Evolutionary conservation across 148 eudicot genomes (phyloP).

Genomic region (Persicaria maculosa): DNA sequence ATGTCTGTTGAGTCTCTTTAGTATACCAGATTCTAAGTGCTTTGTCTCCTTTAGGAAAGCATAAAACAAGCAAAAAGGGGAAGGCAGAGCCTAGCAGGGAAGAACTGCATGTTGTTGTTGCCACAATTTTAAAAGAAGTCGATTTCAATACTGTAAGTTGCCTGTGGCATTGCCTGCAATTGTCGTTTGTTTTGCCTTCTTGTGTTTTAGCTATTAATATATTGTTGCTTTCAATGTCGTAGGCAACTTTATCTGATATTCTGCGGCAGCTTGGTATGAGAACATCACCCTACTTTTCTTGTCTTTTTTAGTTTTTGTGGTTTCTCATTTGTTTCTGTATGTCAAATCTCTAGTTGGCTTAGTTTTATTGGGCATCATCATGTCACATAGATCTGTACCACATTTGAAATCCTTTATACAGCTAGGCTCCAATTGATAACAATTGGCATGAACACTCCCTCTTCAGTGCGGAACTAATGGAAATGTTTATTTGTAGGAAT

Average conservation of each 20-base stretch:
- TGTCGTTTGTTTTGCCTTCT: slow-evolving; percentile 3
- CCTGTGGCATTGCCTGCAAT: not conserved
- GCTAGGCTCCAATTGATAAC: not conserved
- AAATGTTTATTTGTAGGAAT: too few species aligned
- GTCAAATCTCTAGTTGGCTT: not conserved
- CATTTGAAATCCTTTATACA: not conserved
- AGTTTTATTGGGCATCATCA: not conserved
- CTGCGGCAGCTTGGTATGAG: slow-evolving; percentile 70
- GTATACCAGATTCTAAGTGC: not conserved
- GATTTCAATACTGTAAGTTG: slow-evolving; percentile 80
- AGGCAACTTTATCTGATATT: slow-evolving; percentile 93
- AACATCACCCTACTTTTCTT: not conserved
- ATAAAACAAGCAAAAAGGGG: slow-evolving; percentile 47
- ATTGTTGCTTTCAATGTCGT: slow-evolving; percentile 21
- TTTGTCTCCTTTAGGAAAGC: slow-evolving; percentile 34
- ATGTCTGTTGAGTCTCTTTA: not conserved
- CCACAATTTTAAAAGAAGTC: slow-evolving; percentile 68
- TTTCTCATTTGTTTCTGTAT: not conserved
- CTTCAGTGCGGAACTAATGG: not conserved
- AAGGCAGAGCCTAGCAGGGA: slow-evolving; percentile 65
- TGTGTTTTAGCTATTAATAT: slow-evolving; percentile 8
- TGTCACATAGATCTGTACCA: not conserved
- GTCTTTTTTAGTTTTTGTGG: not conserved
- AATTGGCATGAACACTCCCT: not conserved
- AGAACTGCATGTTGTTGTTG: slow-evolving; percentile 65